Base-by-base conservation (phyloP, 176 grass and related monocot genomes). In the Miscanthus lutarioriparius region DNA sequence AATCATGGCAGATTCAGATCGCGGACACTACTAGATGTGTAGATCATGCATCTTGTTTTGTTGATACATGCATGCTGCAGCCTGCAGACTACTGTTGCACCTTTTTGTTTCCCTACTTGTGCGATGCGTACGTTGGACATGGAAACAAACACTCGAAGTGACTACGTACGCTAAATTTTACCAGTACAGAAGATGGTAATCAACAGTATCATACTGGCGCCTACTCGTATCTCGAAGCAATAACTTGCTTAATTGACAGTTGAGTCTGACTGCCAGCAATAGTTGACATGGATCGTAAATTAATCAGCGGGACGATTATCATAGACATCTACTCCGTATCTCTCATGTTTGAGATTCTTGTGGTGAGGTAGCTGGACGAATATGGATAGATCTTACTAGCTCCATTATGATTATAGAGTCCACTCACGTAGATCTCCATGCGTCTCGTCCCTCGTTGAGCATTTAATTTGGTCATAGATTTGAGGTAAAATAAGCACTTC, bases 401-500 rank as follows among this genome's bases (percentile, higher is more conserved):
- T 65, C 8, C 41, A 17, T 22, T 62, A 8, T 40, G 33, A 63
- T 59, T 26, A 25, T 26, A 17, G 19, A 15, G 4, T 63, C 59
- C 6, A 10, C 5, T 64, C 10, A 27, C 61, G 40, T 45, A 47
- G 77, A 79, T 79, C 77, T 64, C 77, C 10, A 35, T 80, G 70
- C 40, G 7, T 47, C 23, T 73, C 3, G 56, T 61, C 23, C 3
- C 33, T 35, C 70, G 3, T 47, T 7, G 11, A 47, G 15, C 70
- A 73, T 28, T 73, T 73, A 73, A 47, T 45, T 44, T 25, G 68
- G 23, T 27, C 70, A 27, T 8, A 4, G 23, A 73, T 73, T 73
- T 73, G 40, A 27, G 40, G 40, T 45, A 72, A 47, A 72, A 77
- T 22, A 62, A 27, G 22, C 4, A 61, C 16, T 77, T 26, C 4